Percentiles rank a stretch among this genome's conserved stretches.
These are phyloP conservation scores for Phanerodontia chrysosporium DNA, from an alignment of 768 basidiomycete genomes.

Conservation along the genomic window DNA sequence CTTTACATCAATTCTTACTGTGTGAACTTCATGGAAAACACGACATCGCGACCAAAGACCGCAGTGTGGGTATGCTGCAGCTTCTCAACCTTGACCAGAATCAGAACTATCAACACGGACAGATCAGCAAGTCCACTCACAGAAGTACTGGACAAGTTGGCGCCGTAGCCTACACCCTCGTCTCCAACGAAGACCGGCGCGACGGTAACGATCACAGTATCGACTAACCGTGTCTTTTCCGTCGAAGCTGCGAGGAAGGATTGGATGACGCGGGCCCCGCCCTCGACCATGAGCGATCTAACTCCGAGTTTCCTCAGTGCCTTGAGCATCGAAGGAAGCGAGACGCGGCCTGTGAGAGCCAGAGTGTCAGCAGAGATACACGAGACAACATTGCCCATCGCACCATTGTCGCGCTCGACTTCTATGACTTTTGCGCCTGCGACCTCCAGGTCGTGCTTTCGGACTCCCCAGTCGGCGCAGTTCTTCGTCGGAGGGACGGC, in stretches of 20 bases:
- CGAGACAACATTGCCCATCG: background rate
- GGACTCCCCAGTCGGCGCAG: constrained; percentile 29
- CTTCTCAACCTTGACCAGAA: constrained; percentile 16
- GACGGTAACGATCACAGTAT: constrained; percentile 78
- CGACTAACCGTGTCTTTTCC: constrained; percentile 35
- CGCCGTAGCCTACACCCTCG: constrained; percentile 58
- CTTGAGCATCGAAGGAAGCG: constrained; percentile 46
- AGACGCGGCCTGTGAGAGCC: constrained; percentile 32
- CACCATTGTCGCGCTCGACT: constrained; percentile 29
- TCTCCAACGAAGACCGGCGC: constrained; percentile 82
- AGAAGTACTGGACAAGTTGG: constrained; percentile 19
- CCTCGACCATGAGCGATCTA: constrained; percentile 89
- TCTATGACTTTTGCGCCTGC: constrained; percentile 68
- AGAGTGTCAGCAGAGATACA: background rate
- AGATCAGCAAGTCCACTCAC: constrained; percentile 9
- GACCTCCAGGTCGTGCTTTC: constrained; percentile 42
- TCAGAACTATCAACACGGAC: background rate
- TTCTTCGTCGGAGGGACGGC: constrained; percentile 32
- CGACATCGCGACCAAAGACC: constrained; percentile 25
- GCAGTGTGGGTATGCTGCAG: constrained; percentile 25
- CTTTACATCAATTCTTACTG: background rate
- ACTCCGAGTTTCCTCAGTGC: constrained; percentile 55
- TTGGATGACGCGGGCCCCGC: constrained; percentile 79
- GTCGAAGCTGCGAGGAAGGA: constrained; percentile 50
- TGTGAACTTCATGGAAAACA: constrained; percentile 20